Evolutionary conservation across 192 early-diverging fungal species (phyloP), one percentile per base, ranked within the genome.

Genomic region (Backusella sp.): DNA sequence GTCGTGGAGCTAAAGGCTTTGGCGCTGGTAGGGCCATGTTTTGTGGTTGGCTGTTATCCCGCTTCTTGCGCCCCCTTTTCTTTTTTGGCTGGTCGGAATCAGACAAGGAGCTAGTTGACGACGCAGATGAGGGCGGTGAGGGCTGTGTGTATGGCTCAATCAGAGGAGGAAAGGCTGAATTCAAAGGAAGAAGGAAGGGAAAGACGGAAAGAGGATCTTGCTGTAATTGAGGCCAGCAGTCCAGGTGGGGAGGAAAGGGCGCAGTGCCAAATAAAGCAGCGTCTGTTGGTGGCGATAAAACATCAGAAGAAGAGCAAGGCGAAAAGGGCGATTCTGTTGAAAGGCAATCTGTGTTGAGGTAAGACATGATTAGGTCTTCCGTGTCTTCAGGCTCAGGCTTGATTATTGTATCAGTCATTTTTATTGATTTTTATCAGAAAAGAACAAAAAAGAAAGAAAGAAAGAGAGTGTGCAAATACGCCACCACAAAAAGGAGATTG

Each of bases 1-100:
- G 80, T 41, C 77, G 83, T 46, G 82, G 77, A 15, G 79, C 75
- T 4, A 80, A 76, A 66, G 82, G 81, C 23, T 81, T 75, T n/a
- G 80, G 77, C 28, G 79, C 74, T 26, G 74, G 71, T 4, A 73
- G 53, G 56, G 77, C 75, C 53, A 78, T 69, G 32, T 72, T 17
- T 23, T 46, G 32, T 8, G 75, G 26, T 26, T 26, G 30, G 19
- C 30, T 42, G n/a, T 1, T 42, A 1, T 69, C 73, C 6, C 78
- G 73, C 68, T 79, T 79, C 62, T 82, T 82, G 17, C 80, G 53
- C 3, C 80, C 80, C 70, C 80, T 53, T 19, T 82, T 82, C 62
- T 70, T 68, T 41, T 75, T 82, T 12, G 77, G 73, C 19, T 74
- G 76, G 21, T 82, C 80, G 2, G 42, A 44, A 41, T 81, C 80